Base-by-base conservation (phyloP, 2,329 filamentous ascomycete genomes). In the Orbilia brochopaga region DNA sequence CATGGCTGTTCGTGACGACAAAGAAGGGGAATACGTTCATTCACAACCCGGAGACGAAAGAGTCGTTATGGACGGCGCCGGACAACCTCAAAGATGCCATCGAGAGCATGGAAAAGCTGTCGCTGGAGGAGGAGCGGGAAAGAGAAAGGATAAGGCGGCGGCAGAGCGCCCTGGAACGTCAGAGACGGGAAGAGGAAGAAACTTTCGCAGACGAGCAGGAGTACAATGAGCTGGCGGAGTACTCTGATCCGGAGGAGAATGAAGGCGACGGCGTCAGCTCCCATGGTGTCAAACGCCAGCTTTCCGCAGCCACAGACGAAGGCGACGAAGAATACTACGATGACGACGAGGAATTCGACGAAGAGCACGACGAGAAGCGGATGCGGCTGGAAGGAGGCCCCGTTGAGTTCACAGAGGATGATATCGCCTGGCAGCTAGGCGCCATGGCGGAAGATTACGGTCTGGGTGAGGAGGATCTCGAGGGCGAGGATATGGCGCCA, bases 41-140 rank as follows among this genome's bases (percentile, higher is more conserved):
- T 1, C 90, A 96, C 81, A 96, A 99, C 75, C 86, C 88, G 0
- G 85, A 85, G 60, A 96, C 93, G 75, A 90, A 93, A 40, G 85
- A 92, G 75, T 97, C 92, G 79, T 92, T 92, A 79, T 99, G 95
- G 94, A 91, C 91, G 77, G 94, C 97, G 76, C 94, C 94, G 0
- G 86, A 91, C 62, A 88, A 94, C 78, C 83, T 99, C 37, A 88
- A 92, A 84, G 87, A 89, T 70, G 91, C 87, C 13, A 90, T 94
- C 60, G 87, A 89, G 77, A 81, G 81, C 23, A 81, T 91, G 62
- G 91, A 96, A 79, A 86, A 42, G 63, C 27, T 59, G 13, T 55
- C 62, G 1, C 42, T 63, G 15, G 35, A 58, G 54, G 69, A 56
- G 35, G 72, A 76, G 52, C 62, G 72, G 46, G 74, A 75, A 13